Evolutionary conservation across 805 yeast species (phyloP), one percentile per base, ranked within the genome.

Genomic region (Ogataea nitratoaversa): DNA sequence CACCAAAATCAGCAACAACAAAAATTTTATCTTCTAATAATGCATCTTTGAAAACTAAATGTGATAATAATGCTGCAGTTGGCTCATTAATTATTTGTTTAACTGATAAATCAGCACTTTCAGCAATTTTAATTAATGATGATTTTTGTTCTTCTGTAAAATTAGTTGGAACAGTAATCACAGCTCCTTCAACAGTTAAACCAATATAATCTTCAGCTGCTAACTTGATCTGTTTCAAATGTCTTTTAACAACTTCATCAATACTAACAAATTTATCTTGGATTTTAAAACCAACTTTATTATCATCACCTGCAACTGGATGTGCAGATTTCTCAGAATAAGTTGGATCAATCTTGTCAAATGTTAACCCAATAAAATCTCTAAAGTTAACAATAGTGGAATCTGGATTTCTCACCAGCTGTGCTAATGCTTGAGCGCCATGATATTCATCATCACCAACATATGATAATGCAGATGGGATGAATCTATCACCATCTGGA

Each of bases 401-500:
- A 42, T 68, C 69, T 46, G 97, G 81, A 74, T 89, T 87, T 78
- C 99, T 85, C 48, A 93, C 73, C 57, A 91, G 70, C 70, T 93
- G 97, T 42, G 89, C 90, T 54, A 82, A 70, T 43, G 98, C 99
- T 71, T 93, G 98, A 44, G 88, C 84, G 46, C 99, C 99, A 62
- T 93, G 97, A 70, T 87, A 93, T 71, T 93, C 98, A 63, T 93
- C 98, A 41, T 76, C 83, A 46, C 95, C 96, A 43, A 89, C 89
- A 63, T 90, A 93, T 16, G 97, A 80, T 46, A 93, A 74, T 44
- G 85, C 84, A 22, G 98, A 84, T 47, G 98, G 95, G 62, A 93
- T 93, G 45, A 91, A 77, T 71, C 98, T 87, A 70, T 93, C 98
- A 66, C 99, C 99, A 61, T 93, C 99, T 53, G 95, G 96, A 79